Percentiles rank a stretch among this genome's conserved stretches.
phyloP scores from a whole-genome alignment of 495 filamentous ascomycete genomes.

The Aspergillus homomorphus region DNA sequence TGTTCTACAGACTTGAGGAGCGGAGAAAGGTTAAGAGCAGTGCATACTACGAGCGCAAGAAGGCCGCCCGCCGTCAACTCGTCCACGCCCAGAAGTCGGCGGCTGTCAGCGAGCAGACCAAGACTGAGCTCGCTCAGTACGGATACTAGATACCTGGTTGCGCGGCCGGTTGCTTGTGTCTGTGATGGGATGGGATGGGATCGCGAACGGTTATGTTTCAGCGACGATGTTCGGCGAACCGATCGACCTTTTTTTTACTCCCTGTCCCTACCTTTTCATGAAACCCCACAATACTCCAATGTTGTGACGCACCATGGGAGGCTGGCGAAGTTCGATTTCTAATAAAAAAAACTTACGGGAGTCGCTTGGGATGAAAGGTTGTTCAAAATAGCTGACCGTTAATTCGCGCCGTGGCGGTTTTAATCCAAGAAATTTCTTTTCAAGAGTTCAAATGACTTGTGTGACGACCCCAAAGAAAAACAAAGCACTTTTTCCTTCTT shows the following conservation, averaged over 20 bases:
- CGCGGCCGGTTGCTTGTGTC: constrained; percentile 48
- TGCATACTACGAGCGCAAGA: constrained; percentile 99
- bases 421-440: constrained; percentile 47
- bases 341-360: constrained; percentile 31
- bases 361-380: constrained; percentile 45
- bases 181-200: constrained; percentile 44
- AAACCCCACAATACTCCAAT: constrained; percentile 24
- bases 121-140: constrained; percentile 65
- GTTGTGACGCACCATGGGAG: constrained; percentile 42
- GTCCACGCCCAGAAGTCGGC: constrained; percentile 88
- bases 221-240: constrained; percentile 43
- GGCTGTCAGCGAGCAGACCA: constrained; percentile 72
- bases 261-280: constrained; percentile 33
- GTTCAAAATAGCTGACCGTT: constrained; percentile 48
- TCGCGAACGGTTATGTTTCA: constrained; percentile 48
- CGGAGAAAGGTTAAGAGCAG: constrained; percentile 97
- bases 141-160: constrained; percentile 64
- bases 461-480: constrained; percentile 2
- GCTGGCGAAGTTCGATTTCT: constrained; percentile 25
- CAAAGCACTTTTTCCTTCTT: neutral
- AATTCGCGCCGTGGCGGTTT: constrained; percentile 49
- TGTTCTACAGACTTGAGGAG: constrained; percentile 81
- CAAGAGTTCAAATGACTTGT: constrained; percentile 34
- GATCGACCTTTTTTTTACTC: constrained; percentile 38
- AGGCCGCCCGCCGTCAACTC: constrained; percentile 83